These are phyloP conservation scores for Lentinula boryana DNA, from an alignment of 768 basidiomycete genomes.

Conservation along the genomic window DNA sequence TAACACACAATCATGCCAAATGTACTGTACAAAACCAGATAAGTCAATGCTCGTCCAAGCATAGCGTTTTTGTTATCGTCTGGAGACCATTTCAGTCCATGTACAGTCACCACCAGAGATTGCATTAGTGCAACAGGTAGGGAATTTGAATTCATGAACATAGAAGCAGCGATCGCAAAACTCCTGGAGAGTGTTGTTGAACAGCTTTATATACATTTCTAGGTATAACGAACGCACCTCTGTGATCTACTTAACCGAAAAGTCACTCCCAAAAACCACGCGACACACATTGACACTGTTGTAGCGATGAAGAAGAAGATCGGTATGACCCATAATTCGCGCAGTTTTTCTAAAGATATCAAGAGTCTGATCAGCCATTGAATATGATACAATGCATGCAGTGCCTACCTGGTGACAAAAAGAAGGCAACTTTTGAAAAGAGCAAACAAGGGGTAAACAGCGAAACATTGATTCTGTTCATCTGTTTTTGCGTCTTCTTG, in stretches of 20 bases:
- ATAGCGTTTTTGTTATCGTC: slow-evolving; percentile 83
- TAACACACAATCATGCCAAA: slow-evolving; percentile 87
- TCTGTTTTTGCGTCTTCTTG: slow-evolving; percentile 83
- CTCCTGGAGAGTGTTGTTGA: slow-evolving; percentile 33
- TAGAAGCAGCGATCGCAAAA: slow-evolving; percentile 75
- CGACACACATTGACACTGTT: slow-evolving; percentile 59
- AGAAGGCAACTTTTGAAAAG: slow-evolving; percentile 95
- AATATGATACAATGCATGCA: background rate
- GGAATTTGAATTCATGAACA: slow-evolving; percentile 94
- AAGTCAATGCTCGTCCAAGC: slow-evolving; percentile 86
- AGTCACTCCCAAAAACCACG: slow-evolving; percentile 54
- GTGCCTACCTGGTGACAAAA: slow-evolving; percentile 64
- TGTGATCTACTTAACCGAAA: slow-evolving; percentile 73
- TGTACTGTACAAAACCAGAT: slow-evolving; percentile 89
- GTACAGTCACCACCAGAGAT: slow-evolving; percentile 78
- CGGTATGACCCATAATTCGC: slow-evolving; percentile 81
- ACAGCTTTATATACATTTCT: background rate
- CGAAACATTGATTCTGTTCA: slow-evolving; percentile 80
- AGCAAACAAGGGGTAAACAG: slow-evolving; percentile 86
- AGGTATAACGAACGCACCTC: slow-evolving; percentile 40
- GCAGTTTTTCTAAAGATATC: slow-evolving; percentile 52
- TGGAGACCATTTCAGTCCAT: slow-evolving; percentile 72
- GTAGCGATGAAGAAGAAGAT: slow-evolving; percentile 82
- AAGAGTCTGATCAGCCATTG: background rate
- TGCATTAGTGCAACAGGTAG: slow-evolving; percentile 95